Percentiles rank a stretch among this genome's conserved stretches.
phyloP scores from a whole-genome alignment of 202 grass and related monocot species.

The Setaria viridis region DNA sequence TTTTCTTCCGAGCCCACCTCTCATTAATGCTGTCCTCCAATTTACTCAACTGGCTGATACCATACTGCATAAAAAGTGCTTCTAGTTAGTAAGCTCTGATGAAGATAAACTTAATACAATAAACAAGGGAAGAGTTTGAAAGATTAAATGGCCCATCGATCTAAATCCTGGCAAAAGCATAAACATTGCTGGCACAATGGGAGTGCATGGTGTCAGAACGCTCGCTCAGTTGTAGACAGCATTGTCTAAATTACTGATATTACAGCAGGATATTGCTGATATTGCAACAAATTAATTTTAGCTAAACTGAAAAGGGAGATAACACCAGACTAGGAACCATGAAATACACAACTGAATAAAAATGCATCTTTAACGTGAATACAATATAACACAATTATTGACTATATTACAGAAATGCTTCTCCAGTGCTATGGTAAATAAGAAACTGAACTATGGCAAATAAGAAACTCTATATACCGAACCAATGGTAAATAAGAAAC shows the following conservation, averaged over 20 bases:
- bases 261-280: neutral
- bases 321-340: neutral
- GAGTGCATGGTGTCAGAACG: slow-evolving; percentile 1
- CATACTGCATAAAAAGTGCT: slow-evolving; percentile 72
- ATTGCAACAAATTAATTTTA: slow-evolving; percentile 3
- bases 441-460: slow-evolving; percentile 21
- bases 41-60: slow-evolving; percentile 83
- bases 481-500: slow-evolving; percentile 49
- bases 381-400: neutral
- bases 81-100: slow-evolving; percentile 34
- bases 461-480: slow-evolving; percentile 75
- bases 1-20: slow-evolving; percentile 83
- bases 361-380: neutral
- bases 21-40: slow-evolving; percentile 98
- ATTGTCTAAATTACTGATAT: slow-evolving; percentile 22
- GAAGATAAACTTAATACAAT: slow-evolving; percentile 23
- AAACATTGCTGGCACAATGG: slow-evolving; percentile 13
- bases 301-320: slow-evolving; percentile 13
- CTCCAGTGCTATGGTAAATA: neutral
- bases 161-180: slow-evolving; percentile 38
- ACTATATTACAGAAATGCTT: slow-evolving; percentile 17
- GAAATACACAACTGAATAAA: slow-evolving; percentile 15
- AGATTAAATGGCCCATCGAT: neutral
- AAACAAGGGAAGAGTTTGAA: slow-evolving; percentile 19
- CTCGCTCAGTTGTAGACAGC: slow-evolving; percentile 2